Evolutionary conservation across 306 rosid genomes (phyloP).

Genomic region (Urtica urens): DNA sequence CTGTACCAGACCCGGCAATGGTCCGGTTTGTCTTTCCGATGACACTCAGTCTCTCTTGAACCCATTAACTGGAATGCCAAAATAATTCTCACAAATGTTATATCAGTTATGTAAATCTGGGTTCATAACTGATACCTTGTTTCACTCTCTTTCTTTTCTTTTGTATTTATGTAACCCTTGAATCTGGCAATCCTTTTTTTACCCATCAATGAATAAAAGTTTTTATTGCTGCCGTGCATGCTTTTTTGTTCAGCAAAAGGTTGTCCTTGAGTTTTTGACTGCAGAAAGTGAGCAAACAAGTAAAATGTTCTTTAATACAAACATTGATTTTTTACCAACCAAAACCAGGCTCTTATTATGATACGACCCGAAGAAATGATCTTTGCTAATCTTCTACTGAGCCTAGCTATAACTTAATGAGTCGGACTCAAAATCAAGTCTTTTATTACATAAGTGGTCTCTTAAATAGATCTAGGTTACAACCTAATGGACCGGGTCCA

Average conservation of each 20-base stretch:
- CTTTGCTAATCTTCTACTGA: no score
- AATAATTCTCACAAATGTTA: constrained; percentile 23
- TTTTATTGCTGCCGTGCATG: constrained; percentile 1
- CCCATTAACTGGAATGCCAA: constrained; percentile 74
- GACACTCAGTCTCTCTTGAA: constrained; percentile 63
- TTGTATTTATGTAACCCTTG: constrained; percentile 3
- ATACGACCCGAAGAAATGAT: no score
- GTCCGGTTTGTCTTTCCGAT: constrained; percentile 73
- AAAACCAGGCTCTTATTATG: no score
- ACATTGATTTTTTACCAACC: no score
- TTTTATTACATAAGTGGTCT: not conserved
- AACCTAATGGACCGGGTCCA: not conserved
- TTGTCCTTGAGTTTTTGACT: not conserved
- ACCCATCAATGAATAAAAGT: constrained; percentile 8
- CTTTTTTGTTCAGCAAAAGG: no score
- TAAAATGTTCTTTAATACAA: no score
- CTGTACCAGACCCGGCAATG: constrained; percentile 90
- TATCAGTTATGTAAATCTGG: constrained; percentile 13
- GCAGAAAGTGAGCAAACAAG: not conserved
- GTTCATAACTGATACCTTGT: constrained; percentile 22
- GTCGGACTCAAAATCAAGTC: not conserved
- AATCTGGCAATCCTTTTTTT: not conserved
- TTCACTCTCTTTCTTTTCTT: constrained; percentile 11
- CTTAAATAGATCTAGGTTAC: not conserved
- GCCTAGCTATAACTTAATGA: no score